Evolutionary conservation across 345 rosid genomes (phyloP), one percentile per base, ranked within the genome.

Genomic region (Citrus reticulata): DNA sequence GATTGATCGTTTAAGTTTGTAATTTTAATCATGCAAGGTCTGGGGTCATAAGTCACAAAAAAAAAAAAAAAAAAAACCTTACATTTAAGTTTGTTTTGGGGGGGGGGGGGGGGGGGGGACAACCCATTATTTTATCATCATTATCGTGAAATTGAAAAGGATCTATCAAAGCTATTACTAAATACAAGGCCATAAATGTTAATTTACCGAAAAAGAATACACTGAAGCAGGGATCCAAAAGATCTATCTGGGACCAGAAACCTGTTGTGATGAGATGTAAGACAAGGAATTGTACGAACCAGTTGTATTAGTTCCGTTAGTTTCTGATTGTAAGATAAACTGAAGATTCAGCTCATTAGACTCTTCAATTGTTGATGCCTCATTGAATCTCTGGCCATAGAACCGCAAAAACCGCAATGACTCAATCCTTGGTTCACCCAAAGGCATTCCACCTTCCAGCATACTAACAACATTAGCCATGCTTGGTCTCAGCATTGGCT

Each of bases 401-500:
- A 77, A 77, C 65, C 80, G 35, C 74, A 77, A 60, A 71, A 77
- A 69, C 57, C 46, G 61, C 68, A 77, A 68, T 10, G 80, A 68
- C 24, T 77, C 68, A 4, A 69, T n/a, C 67, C 65, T 68, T 29
- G 80, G 80, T 4, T 68, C 80, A 30, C 39, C 42, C 40, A 77
- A 19, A 24, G 80, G 74, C 68, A 69, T 24, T 25, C 67, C 71
- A 19, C 80, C 80, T 59, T 77, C 80, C 73, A 77, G 7, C 74
- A 77, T 77, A 17, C 74, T 39, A 4, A 77, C 80, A 57, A 77
- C 74, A 59, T 68, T 77, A 40, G 57, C 57, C 80, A 77, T 77
- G 22, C 67, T 57, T 4, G 80, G 80, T 68, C 80, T 58, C 40
- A 68, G 57, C 10, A 20, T 9, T 39, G 74, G 74, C 22, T 69